Percentiles rank a stretch among this genome's conserved stretches.
Evolutionary conservation across 2,329 filamentous ascomycete species (phyloP).

Genomic region (Acrocalymma vagum): DNA sequence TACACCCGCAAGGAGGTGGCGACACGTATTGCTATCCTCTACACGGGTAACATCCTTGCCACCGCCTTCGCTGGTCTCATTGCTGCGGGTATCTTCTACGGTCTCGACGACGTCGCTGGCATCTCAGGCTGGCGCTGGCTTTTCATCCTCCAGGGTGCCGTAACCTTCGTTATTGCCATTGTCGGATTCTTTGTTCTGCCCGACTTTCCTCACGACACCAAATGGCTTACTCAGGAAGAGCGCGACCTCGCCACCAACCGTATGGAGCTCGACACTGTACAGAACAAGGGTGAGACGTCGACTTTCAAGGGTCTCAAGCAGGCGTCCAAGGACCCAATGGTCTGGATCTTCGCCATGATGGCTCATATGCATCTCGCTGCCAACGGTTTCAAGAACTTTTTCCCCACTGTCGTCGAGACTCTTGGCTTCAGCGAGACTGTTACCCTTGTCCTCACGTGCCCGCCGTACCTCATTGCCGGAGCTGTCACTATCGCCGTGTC

Average conservation of each 20-base stretch:
- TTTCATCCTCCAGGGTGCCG: constrained; percentile 38
- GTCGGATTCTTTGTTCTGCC: constrained; percentile 53
- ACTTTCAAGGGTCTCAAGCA: constrained; percentile 60
- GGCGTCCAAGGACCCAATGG: constrained; percentile 59
- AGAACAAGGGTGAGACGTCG: constrained; percentile 54
- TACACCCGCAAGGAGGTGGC: constrained; percentile 50
- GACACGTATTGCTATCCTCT: constrained; percentile 60
- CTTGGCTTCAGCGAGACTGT: constrained; percentile 59
- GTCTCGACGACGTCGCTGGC: constrained; percentile 29
- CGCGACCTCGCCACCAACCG: constrained; percentile 45
- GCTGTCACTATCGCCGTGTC: constrained; percentile 42
- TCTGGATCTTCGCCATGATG: constrained; percentile 50
- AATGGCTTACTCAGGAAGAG: constrained; percentile 57
- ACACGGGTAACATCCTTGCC: constrained; percentile 53
- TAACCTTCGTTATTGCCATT: constrained; percentile 43
- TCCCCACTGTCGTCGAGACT: constrained; percentile 58
- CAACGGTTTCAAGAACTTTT: constrained; percentile 57
- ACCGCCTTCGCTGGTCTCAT: constrained; percentile 55
- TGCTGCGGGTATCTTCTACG: constrained; percentile 45
- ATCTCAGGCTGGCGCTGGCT: constrained; percentile 37
- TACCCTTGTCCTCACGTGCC: constrained; percentile 59
- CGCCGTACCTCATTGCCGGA: constrained; percentile 34
- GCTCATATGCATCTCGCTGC: constrained; percentile 38
- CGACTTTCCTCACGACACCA: constrained; percentile 47
- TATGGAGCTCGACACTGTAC: constrained; percentile 59